Conservation (phyloP, 2,329 filamentous ascomycete genomes). For the Boeremia lycopersici region DNA sequence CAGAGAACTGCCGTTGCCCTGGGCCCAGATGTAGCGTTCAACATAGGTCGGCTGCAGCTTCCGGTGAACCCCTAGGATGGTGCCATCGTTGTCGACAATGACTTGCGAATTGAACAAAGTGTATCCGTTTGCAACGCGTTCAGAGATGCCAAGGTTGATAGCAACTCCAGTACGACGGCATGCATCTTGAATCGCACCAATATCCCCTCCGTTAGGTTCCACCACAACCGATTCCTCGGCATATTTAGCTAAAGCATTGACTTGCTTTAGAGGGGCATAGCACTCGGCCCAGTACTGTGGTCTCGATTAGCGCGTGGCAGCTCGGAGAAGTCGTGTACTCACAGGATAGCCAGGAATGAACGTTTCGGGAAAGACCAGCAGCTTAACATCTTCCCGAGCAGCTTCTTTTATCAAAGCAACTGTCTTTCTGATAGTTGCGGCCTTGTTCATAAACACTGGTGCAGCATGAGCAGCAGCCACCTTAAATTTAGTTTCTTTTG, state of each 20-base stretch:
- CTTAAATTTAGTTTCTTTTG: slow-evolving; percentile 39
- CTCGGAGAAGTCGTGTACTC: slow-evolving; percentile 7
- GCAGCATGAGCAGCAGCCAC: slow-evolving; percentile 47
- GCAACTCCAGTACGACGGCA: slow-evolving; percentile 41
- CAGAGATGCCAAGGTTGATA: slow-evolving; percentile 44
- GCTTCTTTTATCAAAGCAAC: slow-evolving; percentile 43
- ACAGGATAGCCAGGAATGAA: slow-evolving; percentile 48
- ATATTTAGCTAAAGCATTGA: slow-evolving; percentile 40
- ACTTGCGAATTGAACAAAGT: slow-evolving; percentile 48
- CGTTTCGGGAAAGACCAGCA: slow-evolving; percentile 46
- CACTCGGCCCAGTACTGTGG: slow-evolving; percentile 45
- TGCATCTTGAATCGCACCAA: slow-evolving; percentile 39
- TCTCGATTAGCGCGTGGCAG: slow-evolving; percentile 15
- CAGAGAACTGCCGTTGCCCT: slow-evolving; percentile 42
- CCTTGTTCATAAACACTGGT: slow-evolving; percentile 48
- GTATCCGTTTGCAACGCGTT: slow-evolving; percentile 42
- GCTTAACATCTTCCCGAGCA: slow-evolving; percentile 34
- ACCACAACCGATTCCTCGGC: slow-evolving; percentile 46
- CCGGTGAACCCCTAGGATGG: slow-evolving; percentile 45
- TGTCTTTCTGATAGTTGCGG: slow-evolving; percentile 42
- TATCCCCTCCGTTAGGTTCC: slow-evolving; percentile 37
- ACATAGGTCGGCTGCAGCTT: slow-evolving; percentile 47
- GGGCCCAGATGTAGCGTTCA: slow-evolving; percentile 46
- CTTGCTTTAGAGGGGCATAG: slow-evolving; percentile 45
- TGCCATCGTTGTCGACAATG: slow-evolving; percentile 41